phyloP scores from a whole-genome alignment of 1,139 yeast genomes.

The Debaryomycetaceae sp. region DNA sequence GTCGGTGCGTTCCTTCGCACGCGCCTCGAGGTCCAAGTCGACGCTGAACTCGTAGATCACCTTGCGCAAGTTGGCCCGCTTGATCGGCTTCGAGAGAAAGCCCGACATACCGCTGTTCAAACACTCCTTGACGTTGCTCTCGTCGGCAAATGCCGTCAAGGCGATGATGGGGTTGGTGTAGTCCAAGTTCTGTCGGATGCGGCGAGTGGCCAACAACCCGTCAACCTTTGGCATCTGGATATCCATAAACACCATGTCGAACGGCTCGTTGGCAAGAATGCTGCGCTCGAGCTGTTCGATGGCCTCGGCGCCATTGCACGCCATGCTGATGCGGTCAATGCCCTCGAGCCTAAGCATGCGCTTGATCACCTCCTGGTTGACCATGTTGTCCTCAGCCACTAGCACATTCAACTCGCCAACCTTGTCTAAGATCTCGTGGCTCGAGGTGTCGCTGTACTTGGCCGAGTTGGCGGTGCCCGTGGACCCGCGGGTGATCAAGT shows the following conservation, averaged over 20 bases:
- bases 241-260: slow-evolving; percentile 87
- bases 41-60: slow-evolving; percentile 41
- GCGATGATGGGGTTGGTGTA: slow-evolving; percentile 83
- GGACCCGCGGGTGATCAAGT: slow-evolving; percentile 43
- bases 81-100: slow-evolving; percentile 81
- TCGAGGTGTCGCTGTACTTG: slow-evolving; percentile 16
- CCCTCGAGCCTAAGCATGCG: slow-evolving; percentile 85
- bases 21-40: slow-evolving; percentile 1
- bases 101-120: slow-evolving; percentile 83
- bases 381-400: slow-evolving; percentile 92
- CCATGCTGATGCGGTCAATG: slow-evolving; percentile 62
- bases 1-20: no score
- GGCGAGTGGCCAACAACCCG: slow-evolving; percentile 77
- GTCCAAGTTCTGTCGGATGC: slow-evolving; percentile 61
- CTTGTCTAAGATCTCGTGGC: slow-evolving; percentile 27
- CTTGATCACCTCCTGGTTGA: slow-evolving; percentile 85
- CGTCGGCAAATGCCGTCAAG: slow-evolving; percentile 90
- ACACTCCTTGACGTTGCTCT: slow-evolving; percentile 75
- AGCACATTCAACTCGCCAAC: slow-evolving; percentile 50
- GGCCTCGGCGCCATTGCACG: slow-evolving; percentile 89
- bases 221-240: slow-evolving; percentile 94
- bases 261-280: slow-evolving; percentile 35
- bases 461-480: slow-evolving; percentile 55
- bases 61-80: slow-evolving; percentile 60
- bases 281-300: slow-evolving; percentile 57